These are phyloP conservation scores for Kitagawia praeruptora DNA, from an alignment of 129 eudicot species.

Conservation along the genomic window DNA sequence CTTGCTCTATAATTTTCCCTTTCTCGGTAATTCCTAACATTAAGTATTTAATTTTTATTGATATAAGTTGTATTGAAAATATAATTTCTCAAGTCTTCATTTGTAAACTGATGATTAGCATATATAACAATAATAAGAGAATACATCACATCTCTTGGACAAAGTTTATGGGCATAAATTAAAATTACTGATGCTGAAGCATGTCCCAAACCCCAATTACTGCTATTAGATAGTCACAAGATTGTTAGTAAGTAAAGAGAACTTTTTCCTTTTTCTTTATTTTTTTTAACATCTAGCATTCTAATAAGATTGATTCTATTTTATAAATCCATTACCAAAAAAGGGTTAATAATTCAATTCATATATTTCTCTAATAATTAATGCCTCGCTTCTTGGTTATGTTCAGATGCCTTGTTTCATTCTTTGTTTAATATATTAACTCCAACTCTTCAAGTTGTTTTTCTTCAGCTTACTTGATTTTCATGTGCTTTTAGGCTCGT, in stretches of 20 bases:
- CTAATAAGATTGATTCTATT: not conserved
- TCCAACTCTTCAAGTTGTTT: not conserved
- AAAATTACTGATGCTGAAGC: not conserved
- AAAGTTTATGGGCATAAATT: not conserved
- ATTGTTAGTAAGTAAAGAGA: not conserved
- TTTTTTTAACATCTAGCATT: not conserved
- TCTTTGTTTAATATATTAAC: not conserved
- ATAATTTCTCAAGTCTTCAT: not conserved
- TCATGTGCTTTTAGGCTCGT: constrained; percentile 65
- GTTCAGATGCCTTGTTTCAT: not conserved
- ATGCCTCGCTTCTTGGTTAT: not conserved
- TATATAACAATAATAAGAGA: not conserved
- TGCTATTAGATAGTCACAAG: not conserved
- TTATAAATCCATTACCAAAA: too few relatives aligned
- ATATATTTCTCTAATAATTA: not conserved
- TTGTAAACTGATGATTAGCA: not conserved
- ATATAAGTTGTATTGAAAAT: not conserved
- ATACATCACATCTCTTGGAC: not conserved
- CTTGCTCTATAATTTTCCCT: not conserved
- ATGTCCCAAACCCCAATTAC: not conserved
- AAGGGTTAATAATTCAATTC: not conserved
- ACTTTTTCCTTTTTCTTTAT: not conserved
- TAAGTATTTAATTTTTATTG: not conserved
- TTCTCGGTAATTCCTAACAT: not conserved
- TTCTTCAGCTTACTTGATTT: constrained; percentile 2